Conservation (phyloP, 495 filamentous ascomycete genomes). For the Tuber aestivum region DNA sequence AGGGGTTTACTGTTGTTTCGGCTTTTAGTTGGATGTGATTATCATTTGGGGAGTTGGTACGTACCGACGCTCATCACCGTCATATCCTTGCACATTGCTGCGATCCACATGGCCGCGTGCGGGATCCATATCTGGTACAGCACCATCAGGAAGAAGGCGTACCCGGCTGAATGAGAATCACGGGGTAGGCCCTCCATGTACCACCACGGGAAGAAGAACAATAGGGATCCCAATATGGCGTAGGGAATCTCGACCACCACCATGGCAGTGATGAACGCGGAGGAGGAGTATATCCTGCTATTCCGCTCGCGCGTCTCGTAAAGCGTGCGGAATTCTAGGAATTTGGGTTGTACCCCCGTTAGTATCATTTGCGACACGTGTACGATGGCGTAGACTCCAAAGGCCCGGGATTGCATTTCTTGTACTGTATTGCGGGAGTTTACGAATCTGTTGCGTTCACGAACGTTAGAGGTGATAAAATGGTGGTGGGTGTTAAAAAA, state of each 20-base stretch:
- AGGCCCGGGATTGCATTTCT: conserved; percentile 41
- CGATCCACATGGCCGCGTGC: conserved; percentile 40
- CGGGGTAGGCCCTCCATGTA: conserved; percentile 71
- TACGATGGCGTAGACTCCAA: conserved; percentile 38
- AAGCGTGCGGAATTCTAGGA: conserved; percentile 61
- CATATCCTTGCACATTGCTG: conserved; percentile 37
- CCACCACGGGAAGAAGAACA: conserved; percentile 72
- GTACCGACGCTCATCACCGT: conserved; percentile 38
- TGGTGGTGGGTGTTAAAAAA: not conserved
- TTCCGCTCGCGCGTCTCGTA: conserved; percentile 84
- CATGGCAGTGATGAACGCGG: conserved; percentile 73
- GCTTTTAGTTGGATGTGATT: too few species aligned
- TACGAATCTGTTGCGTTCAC: conserved; percentile 21
- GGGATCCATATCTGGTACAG: conserved; percentile 52
- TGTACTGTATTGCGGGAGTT: conserved; percentile 36
- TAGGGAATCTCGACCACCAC: conserved; percentile 71
- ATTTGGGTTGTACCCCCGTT: conserved; percentile 76
- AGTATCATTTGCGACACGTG: conserved; percentile 45
- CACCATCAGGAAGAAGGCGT: conserved; percentile 77
- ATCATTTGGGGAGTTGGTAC: too few species aligned
- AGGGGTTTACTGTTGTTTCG: conserved; percentile 36
- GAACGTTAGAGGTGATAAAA: not conserved
- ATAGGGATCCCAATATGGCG: conserved; percentile 62
- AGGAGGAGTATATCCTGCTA: conserved; percentile 76
- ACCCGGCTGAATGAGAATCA: conserved; percentile 63